A percentile compares a stretch with the other conserved stretches of the same genome.
Conservation (phyloP, 139 green algal species). For the Diplosphaera chodatii region DNA sequence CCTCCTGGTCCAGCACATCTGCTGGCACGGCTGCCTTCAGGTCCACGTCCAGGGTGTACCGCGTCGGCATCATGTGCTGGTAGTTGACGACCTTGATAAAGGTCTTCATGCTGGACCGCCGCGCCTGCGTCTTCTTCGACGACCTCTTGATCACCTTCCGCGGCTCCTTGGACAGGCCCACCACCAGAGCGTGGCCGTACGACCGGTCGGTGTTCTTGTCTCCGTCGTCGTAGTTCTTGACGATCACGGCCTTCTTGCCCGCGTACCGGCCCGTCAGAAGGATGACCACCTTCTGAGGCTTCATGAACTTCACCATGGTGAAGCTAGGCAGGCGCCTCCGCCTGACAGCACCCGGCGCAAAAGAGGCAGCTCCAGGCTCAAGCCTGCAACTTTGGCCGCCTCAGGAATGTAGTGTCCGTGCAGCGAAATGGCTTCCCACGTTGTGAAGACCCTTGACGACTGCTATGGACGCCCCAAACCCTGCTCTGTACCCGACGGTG, state of each 20-base stretch:
- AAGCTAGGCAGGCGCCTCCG: too few species aligned
- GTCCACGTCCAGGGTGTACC: slow-evolving; percentile 97
- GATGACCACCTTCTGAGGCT: slow-evolving; percentile 81
- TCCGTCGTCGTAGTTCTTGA: slow-evolving; percentile 97
- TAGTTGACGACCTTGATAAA: slow-evolving; percentile 99
- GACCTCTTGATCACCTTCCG: slow-evolving; percentile 88
- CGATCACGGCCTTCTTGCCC: slow-evolving; percentile 89
- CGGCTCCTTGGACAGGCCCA: slow-evolving; percentile 90
- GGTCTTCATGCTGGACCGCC: slow-evolving; percentile 72
- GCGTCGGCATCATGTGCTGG: slow-evolving; percentile 99
- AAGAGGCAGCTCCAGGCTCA: too few species aligned
- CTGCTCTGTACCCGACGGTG: too few species aligned
- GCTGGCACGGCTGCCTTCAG: slow-evolving; percentile 80
- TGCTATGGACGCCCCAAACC: too few species aligned
- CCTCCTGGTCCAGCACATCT: slow-evolving; percentile 81
- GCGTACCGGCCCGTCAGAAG: slow-evolving; percentile 69
- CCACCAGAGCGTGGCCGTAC: slow-evolving; percentile 94
- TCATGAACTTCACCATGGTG: slow-evolving; percentile 62
- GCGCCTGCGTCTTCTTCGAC: slow-evolving; percentile 56
- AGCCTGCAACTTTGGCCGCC: too few species aligned
- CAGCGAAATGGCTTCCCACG: too few species aligned
- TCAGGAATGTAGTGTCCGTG: too few species aligned
- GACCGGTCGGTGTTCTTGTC: slow-evolving; percentile 45
- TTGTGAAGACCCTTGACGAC: too few species aligned
- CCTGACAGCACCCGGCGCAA: too few species aligned